Base-by-base conservation (phyloP, 495 filamentous ascomycete genomes). In the Cairneyella variabilis region DNA sequence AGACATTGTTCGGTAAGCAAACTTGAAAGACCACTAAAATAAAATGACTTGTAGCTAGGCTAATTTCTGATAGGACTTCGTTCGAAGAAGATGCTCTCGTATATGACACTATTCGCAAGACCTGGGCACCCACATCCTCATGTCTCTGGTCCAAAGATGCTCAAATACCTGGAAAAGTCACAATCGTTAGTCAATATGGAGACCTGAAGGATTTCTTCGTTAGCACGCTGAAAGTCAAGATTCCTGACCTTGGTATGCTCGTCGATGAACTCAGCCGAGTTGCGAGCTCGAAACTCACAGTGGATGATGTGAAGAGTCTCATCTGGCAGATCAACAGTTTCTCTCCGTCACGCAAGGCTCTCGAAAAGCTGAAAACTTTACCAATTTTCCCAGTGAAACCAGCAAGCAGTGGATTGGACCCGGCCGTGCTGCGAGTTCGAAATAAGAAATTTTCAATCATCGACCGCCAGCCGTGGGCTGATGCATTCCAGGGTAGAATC, bases 141-240 rank as follows among this genome's bases (percentile, higher is more conserved):
- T 74, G 71, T 52, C 48, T 76, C 23, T 76, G 71, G 71, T 71
- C 71, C 3, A 61, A 57, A 27, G 53, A 64, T 6, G 61, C 71
- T 6, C 40, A 64, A 21, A 67, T 76, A 37, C 44, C 58, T n/a
- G 69, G 67, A 3, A 71, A 54, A 58, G 42, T 66, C 4, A 55
- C 63, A 16, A 51, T 76, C 8, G 65, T 64, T 37, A 58, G 56
- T 16, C 39, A 63, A 17, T 76, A 76, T 53, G 60, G 42, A 18
- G 56, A 66, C 26, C 43, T 74, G 18, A 56, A 60, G 25, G 57
- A 48, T 17, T 67, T 76, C 27, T 75, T 75, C 43, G 54, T 71
- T 10, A 54, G 66, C 16, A 48, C 56, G 3, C 43, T 75, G 10
- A 64, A 64, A 8, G 66, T 75, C 4, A 45, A 49, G 21, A 59